Conservation (phyloP, 192 early-diverging fungal species). For the Kappamyces sp. region DNA sequence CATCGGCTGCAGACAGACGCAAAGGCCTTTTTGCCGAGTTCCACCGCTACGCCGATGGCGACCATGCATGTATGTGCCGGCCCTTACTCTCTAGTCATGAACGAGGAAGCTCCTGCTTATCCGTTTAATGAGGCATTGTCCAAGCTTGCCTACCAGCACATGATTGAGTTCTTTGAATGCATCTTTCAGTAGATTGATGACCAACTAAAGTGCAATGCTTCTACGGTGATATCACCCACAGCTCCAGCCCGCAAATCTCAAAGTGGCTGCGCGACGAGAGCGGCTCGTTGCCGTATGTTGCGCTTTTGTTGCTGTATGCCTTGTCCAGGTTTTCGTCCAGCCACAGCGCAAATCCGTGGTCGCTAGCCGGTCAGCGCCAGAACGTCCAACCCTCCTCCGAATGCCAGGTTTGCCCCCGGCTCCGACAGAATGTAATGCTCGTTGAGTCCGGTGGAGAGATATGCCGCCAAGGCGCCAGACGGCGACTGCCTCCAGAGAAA, state of each 20-base stretch:
- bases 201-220: not conserved
- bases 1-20: not conserved
- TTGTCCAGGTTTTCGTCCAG: slow-evolving; percentile 38
- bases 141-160: slow-evolving; percentile 19
- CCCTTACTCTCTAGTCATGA: not conserved
- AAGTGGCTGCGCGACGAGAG: slow-evolving; percentile 32
- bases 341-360: slow-evolving; percentile 46
- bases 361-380: slow-evolving; percentile 14
- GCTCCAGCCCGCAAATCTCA: slow-evolving; percentile 33
- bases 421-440: slow-evolving; percentile 29
- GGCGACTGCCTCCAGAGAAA: slow-evolving; percentile 23
- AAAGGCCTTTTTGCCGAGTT: slow-evolving; percentile 15
- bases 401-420: slow-evolving; percentile 17
- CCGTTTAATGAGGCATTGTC: slow-evolving; percentile 20
- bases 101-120: slow-evolving; percentile 27
- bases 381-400: slow-evolving; percentile 28
- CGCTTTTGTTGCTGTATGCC: slow-evolving; percentile 37
- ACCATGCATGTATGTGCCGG: slow-evolving; percentile 31
- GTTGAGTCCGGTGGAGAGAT: slow-evolving; percentile 26
- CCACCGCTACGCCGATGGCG: slow-evolving; percentile 22
- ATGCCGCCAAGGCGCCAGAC: slow-evolving; percentile 12
- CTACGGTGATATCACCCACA: slow-evolving; percentile 25
- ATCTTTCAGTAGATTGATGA: not conserved
- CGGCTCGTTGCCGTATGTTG: slow-evolving; percentile 42
- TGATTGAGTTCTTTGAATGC: slow-evolving; percentile 29